A percentile compares a stretch with the other conserved stretches of the same genome.
Conservation (phyloP, 345 rosid genomes). For the Hibiscus trionum region DNA sequence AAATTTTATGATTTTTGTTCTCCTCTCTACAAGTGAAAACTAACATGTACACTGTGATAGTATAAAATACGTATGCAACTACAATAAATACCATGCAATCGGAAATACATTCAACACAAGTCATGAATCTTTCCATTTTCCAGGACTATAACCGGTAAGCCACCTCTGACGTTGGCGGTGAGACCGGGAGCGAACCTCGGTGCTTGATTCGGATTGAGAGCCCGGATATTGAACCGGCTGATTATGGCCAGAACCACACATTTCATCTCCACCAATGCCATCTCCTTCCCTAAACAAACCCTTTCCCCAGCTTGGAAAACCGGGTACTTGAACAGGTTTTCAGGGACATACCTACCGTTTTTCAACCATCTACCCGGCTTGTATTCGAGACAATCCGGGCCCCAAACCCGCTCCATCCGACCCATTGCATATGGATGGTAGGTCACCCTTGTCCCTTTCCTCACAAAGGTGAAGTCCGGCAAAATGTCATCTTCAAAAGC, state of each 20-base stretch:
- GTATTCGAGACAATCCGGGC: background rate
- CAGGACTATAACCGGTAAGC: conserved; percentile 39
- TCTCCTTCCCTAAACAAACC: background rate
- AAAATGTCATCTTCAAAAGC: background rate
- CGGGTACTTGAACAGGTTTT: background rate
- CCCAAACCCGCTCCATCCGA: conserved; percentile 14
- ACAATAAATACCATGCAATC: background rate
- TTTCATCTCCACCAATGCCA: background rate
- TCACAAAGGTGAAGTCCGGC: conserved; percentile 9
- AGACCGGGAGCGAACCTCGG: conserved; percentile 62
- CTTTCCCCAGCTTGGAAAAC: background rate
- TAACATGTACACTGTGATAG: background rate
- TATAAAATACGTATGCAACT: background rate
- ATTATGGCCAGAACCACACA: background rate
- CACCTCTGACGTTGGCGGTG: conserved; percentile 67
- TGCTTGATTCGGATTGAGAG: conserved; percentile 18
- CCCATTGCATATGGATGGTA: conserved; percentile 63
- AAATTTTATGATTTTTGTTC: background rate
- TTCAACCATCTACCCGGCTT: background rate
- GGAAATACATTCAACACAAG: background rate
- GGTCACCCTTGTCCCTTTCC: conserved; percentile 38
- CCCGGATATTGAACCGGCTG: conserved; percentile 10
- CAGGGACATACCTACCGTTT: background rate
- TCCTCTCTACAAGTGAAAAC: background rate
- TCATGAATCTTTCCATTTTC: conserved; percentile 17